Evolutionary conservation across 2,329 filamentous ascomycete species (phyloP).

Genomic region (Aspergillus sp.): DNA sequence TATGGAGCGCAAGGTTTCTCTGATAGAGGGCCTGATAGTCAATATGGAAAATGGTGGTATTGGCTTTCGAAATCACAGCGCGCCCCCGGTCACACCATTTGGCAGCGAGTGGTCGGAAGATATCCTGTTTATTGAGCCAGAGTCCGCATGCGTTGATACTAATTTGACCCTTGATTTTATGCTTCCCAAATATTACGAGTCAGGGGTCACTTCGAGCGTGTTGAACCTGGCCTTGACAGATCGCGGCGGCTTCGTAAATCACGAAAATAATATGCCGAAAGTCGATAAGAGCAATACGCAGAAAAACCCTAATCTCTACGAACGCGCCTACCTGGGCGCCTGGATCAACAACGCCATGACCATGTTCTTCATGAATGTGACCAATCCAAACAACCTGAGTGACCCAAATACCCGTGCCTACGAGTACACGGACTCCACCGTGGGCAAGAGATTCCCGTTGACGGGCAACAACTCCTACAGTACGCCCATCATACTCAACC

Average conservation of each 20-base stretch:
- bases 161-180: constrained; percentile 34
- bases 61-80: constrained; percentile 39
- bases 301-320: constrained; percentile 27
- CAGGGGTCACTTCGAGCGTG: constrained; percentile 1
- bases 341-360: constrained; percentile 34
- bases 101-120: constrained; percentile 41
- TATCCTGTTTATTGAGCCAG: constrained; percentile 40
- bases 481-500: background rate
- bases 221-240: constrained; percentile 29
- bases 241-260: constrained; percentile 35
- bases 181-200: constrained; percentile 10
- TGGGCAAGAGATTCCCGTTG: constrained; percentile 27
- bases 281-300: constrained; percentile 24
- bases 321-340: constrained; percentile 37
- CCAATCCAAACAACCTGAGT: constrained; percentile 14
- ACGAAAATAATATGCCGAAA: constrained; percentile 27
- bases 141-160: constrained; percentile 36
- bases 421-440: constrained; percentile 29
- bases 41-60: constrained; percentile 35
- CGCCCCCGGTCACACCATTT: constrained; percentile 22
- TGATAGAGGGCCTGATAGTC: constrained; percentile 38
- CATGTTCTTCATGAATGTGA: constrained; percentile 35
- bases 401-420: constrained; percentile 15
- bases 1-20: constrained; percentile 21
- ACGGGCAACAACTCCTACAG: background rate